Evolutionary conservation across 2,329 filamentous ascomycete genomes (phyloP).

Genomic region (Ceratocystis ficicola): DNA sequence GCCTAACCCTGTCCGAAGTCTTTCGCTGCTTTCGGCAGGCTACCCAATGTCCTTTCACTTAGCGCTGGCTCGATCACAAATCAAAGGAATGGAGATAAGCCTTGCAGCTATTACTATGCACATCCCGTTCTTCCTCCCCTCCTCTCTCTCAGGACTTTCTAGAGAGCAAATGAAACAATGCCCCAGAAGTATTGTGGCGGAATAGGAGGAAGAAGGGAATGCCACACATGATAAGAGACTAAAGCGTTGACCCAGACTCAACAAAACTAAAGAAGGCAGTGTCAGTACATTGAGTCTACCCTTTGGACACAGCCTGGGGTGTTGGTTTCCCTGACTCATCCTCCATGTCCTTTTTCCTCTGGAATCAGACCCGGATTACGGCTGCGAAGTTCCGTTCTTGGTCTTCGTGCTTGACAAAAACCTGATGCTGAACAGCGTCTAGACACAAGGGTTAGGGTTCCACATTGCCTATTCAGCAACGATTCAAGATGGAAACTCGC

Average conservation of each 20-base stretch:
- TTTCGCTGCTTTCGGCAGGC: not conserved
- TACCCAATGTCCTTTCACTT: too few relatives aligned
- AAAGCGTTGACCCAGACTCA: not conserved
- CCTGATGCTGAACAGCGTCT: not conserved
- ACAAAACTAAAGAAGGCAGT: too few relatives aligned
- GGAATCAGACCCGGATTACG: too few relatives aligned
- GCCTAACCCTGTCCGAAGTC: not conserved
- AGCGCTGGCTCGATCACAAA: not conserved
- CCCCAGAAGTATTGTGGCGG: too few relatives aligned
- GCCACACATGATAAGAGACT: not conserved
- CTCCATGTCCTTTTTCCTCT: too few relatives aligned
- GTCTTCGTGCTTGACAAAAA: not conserved
- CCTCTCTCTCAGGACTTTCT: not conserved
- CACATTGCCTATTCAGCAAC: not conserved
- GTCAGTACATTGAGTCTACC: too few relatives aligned
- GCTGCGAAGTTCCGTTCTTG: not conserved
- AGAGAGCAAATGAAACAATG: not conserved
- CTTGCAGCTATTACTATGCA: not conserved
- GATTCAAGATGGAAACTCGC: not conserved
- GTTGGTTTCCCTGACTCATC: not conserved
- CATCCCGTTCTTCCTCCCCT: too few relatives aligned
- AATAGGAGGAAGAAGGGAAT: not conserved
- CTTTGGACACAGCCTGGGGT: too few relatives aligned
- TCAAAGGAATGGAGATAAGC: not conserved
- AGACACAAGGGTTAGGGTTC: conserved; percentile 1